Evolutionary conservation across 2,329 filamentous ascomycete species (phyloP).

Genomic region (Colletotrichum tropicicola): DNA sequence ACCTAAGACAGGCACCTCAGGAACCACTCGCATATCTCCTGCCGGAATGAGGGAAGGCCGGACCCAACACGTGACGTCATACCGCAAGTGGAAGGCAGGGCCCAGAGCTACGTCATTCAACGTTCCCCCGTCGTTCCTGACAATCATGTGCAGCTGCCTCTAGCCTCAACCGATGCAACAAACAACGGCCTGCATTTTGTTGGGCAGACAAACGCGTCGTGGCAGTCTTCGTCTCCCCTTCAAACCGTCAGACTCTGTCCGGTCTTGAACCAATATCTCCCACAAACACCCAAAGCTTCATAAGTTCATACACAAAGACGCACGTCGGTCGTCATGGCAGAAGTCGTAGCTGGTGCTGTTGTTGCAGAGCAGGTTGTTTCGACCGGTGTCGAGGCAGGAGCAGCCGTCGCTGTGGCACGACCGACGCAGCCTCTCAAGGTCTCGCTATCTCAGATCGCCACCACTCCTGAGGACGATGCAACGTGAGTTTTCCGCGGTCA

Average conservation of each 20-base stretch:
- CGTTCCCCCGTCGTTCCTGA: slow-evolving; percentile 11
- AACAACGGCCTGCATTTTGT: neutral
- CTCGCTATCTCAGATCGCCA: slow-evolving; percentile 56
- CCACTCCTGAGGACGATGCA: slow-evolving; percentile 38
- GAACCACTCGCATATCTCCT: no score
- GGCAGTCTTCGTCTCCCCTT: neutral
- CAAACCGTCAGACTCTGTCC: neutral
- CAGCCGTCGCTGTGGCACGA: slow-evolving; percentile 55
- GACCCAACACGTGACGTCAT: slow-evolving; percentile 26
- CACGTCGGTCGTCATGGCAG: slow-evolving; percentile 42
- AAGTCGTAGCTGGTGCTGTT: slow-evolving; percentile 46
- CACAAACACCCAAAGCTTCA: neutral
- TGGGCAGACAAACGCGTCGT: neutral
- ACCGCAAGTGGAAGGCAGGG: neutral
- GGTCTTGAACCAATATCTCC: neutral
- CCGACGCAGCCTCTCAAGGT: slow-evolving; percentile 62
- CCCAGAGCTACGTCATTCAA: slow-evolving; percentile 30
- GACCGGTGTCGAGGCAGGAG: slow-evolving; percentile 48
- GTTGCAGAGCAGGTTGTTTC: slow-evolving; percentile 51
- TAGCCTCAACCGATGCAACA: neutral
- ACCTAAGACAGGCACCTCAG: no score
- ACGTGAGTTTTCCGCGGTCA: slow-evolving; percentile 34
- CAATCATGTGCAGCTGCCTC: neutral
- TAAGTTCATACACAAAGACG: neutral
- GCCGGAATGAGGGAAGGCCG: neutral